phyloP scores from a whole-genome alignment of 225 moss, liverwort and hornwort species.

The Pseudisothecium myosuroides region DNA sequence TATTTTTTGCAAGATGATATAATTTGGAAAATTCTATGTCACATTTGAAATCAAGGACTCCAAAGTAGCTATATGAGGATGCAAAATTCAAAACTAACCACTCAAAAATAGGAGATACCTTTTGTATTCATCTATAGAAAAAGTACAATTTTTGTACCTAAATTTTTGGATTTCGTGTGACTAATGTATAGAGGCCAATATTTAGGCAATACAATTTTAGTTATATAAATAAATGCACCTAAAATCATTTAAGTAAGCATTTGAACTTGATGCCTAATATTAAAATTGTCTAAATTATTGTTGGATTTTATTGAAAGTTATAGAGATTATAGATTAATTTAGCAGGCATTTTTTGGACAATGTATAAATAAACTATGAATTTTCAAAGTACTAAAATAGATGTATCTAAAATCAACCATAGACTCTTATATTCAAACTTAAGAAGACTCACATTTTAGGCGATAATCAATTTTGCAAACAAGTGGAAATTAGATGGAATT shows the following conservation, averaged over 20 bases:
- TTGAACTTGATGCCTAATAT: neutral
- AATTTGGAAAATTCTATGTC: neutral
- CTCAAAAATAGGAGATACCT: neutral
- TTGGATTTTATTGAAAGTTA: neutral
- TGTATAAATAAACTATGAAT: too few relatives aligned
- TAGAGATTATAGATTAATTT: neutral
- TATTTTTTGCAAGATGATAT: neutral
- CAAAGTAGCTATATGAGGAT: fast-evolving
- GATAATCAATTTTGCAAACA: neutral
- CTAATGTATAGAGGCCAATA: fast-evolving
- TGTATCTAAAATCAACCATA: neutral
- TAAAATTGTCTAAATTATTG: too few relatives aligned
- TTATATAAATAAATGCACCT: neutral
- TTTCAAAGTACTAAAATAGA: neutral
- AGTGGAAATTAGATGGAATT: neutral
- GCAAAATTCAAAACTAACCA: neutral
- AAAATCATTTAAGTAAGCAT: neutral
- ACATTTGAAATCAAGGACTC: neutral
- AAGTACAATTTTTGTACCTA: neutral
- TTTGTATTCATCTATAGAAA: neutral
- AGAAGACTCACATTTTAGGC: neutral
- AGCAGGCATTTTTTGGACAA: neutral
- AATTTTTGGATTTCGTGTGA: fast-evolving
- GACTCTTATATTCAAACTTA: neutral
- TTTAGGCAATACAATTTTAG: neutral